phyloP scores from a whole-genome alignment of 1,284 basidiomycete species.

The Volvariella surrecta region DNA sequence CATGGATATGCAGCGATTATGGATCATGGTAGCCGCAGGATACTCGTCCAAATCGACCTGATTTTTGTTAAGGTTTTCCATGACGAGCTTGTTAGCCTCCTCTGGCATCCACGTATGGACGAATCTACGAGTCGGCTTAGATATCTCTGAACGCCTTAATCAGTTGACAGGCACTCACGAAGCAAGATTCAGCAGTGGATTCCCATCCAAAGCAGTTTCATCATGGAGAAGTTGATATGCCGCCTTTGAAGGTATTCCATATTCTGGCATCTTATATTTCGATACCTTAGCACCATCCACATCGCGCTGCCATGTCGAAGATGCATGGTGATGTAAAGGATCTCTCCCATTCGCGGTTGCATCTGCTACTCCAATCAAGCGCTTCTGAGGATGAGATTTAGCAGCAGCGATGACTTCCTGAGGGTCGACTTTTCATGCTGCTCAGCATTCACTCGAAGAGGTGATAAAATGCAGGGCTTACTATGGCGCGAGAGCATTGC shows the following conservation, averaged over 20 bases:
- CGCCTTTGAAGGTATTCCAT: conserved; percentile 28
- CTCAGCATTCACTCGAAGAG: background rate
- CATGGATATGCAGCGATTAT: conserved; percentile 56
- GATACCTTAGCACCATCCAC: conserved; percentile 27
- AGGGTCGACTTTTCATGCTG: conserved; percentile 15
- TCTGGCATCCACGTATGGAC: conserved; percentile 56
- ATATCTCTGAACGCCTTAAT: background rate
- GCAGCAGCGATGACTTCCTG: conserved; percentile 24
- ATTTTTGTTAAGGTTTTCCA: conserved; percentile 63
- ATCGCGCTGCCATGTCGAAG: conserved; percentile 29
- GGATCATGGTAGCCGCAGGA: conserved; percentile 47
- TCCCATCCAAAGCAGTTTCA: conserved; percentile 57
- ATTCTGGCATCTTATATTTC: conserved; percentile 31
- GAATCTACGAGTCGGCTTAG: conserved; percentile 21
- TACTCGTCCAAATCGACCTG: conserved; percentile 68
- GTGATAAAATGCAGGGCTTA: conserved; percentile 9
- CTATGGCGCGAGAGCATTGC: conserved; percentile 18
- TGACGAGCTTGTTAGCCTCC: conserved; percentile 44
- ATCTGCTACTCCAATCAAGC: conserved; percentile 15
- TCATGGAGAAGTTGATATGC: conserved; percentile 57
- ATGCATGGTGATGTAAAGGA: conserved; percentile 15
- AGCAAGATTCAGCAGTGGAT: conserved; percentile 59
- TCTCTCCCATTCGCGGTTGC: conserved; percentile 12
- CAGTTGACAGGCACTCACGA: conserved; percentile 20
- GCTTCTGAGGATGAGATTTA: conserved; percentile 29